Percentiles rank a stretch among this genome's conserved stretches.
These are phyloP conservation scores for Acanthamoeba castellanii DNA, from an alignment of 208 protist species.

Conservation along the genomic window DNA sequence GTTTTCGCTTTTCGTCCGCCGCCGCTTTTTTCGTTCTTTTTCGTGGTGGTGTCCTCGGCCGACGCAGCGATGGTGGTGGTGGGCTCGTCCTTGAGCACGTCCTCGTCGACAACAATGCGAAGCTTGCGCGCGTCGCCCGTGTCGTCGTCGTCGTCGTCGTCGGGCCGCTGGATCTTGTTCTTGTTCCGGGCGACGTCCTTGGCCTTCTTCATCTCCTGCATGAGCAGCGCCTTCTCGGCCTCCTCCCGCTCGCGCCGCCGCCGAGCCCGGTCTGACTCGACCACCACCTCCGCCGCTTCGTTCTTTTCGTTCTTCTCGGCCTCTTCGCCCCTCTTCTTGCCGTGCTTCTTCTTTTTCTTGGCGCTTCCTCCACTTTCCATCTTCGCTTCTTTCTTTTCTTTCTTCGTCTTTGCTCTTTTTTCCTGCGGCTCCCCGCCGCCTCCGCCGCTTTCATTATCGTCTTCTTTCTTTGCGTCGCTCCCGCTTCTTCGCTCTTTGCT, in stretches of 20 bases:
- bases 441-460: background rate
- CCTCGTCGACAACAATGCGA: slow-evolving; percentile 31
- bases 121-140: slow-evolving; percentile 28
- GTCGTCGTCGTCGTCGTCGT: slow-evolving; percentile 14
- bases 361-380: background rate
- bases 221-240: slow-evolving; percentile 15
- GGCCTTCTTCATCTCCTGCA: slow-evolving; percentile 57
- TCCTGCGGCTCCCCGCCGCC: background rate
- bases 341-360: background rate
- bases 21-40: slow-evolving; percentile 19
- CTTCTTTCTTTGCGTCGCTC: background rate
- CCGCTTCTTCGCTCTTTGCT: background rate
- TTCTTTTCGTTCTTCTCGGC: background rate
- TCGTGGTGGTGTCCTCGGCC: background rate
- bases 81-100: background rate
- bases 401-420: background rate
- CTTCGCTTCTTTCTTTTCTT: slow-evolving; percentile 2
- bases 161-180: slow-evolving; percentile 53
- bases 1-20: background rate
- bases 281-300: background rate
- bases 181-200: slow-evolving; percentile 51
- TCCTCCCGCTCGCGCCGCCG: background rate
- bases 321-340: background rate
- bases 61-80: background rate
- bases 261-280: background rate